phyloP scores from a whole-genome alignment of 2,329 filamentous ascomycete genomes.

The Colletotrichum sp. region DNA sequence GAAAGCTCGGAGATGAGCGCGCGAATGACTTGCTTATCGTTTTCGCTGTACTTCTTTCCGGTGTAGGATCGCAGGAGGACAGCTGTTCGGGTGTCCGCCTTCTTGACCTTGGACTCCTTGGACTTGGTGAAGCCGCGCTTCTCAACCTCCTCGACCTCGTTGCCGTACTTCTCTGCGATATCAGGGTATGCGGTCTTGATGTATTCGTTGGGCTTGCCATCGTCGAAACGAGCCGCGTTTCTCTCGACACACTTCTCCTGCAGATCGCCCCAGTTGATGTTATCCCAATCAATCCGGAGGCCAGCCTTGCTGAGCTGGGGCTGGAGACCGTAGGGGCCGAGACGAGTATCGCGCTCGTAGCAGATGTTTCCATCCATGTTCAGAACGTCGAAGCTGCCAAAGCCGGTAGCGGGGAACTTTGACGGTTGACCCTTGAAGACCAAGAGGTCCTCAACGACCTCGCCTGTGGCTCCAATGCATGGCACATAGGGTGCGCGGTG shows the following conservation, averaged over 20 bases:
- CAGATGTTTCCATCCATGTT: constrained; percentile 68
- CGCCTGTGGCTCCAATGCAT: constrained; percentile 69
- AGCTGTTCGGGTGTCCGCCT: constrained; percentile 60
- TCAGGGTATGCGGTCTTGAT: constrained; percentile 39
- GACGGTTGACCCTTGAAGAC: constrained; percentile 67
- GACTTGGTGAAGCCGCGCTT: constrained; percentile 6
- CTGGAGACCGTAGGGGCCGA: constrained; percentile 68
- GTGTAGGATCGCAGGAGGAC: constrained; percentile 79
- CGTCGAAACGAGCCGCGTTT: constrained; percentile 70
- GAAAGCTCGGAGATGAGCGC: constrained; percentile 79
- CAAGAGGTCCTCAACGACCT: constrained; percentile 64
- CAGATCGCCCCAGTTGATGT: constrained; percentile 73
- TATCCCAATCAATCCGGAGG: constrained; percentile 61
- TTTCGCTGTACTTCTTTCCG: constrained; percentile 76
- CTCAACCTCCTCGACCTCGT: background rate
- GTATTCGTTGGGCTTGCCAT: constrained; percentile 47
- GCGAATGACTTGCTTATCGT: constrained; percentile 80
- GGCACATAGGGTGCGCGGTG: constrained; percentile 64
- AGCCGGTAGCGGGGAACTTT: constrained; percentile 62
- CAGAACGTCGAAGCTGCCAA: constrained; percentile 67
- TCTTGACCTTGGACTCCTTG: background rate
- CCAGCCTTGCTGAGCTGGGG: constrained; percentile 52
- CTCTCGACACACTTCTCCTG: constrained; percentile 68
- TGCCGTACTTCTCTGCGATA: constrained; percentile 12
- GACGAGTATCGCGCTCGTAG: constrained; percentile 72